Conservation (phyloP, 2,329 filamentous ascomycete genomes). For the Fusarium floridanum region DNA sequence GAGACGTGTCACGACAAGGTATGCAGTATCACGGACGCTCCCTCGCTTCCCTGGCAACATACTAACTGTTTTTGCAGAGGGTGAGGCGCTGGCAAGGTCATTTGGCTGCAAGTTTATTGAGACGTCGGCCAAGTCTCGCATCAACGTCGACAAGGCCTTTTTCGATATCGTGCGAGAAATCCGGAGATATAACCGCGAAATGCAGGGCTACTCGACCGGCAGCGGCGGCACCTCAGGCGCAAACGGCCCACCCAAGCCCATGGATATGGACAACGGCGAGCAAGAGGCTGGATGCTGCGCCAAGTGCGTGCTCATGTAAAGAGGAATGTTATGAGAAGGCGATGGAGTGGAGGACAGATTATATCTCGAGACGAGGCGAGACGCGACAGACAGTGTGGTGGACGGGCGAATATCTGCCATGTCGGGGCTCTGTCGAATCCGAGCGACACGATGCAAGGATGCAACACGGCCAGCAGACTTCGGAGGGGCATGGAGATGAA, state of each 20-base stretch:
- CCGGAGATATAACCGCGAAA: constrained; percentile 97
- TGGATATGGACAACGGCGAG: constrained; percentile 81
- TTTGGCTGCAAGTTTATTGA: constrained; percentile 99
- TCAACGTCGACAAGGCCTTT: constrained; percentile 98
- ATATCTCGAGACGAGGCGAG: constrained; percentile 21
- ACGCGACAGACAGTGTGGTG: constrained; percentile 16
- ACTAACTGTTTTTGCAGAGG: constrained; percentile 72
- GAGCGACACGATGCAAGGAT: constrained; percentile 35
- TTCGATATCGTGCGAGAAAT: constrained; percentile 99
- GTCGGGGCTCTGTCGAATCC: constrained; percentile 20
- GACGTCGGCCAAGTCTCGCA: constrained; percentile 97
- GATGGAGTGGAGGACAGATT: constrained; percentile 26
- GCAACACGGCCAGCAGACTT: constrained; percentile 35
- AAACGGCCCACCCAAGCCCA: constrained; percentile 75
- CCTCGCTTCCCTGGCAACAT: constrained; percentile 1
- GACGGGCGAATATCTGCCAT: constrained; percentile 25
- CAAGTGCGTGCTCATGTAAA: constrained; percentile 90
- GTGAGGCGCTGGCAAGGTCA: constrained; percentile 83
- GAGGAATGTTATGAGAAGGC: constrained; percentile 18
- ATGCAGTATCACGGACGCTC: constrained; percentile 50
- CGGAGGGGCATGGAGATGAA: constrained; percentile 36
- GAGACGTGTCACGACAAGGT: constrained; percentile 94
- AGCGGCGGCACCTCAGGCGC: constrained; percentile 74
- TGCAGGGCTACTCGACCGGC: constrained; percentile 85
- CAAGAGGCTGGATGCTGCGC: constrained; percentile 83